Conservation (phyloP, 495 filamentous ascomycete genomes). For the Glonium stellatum region DNA sequence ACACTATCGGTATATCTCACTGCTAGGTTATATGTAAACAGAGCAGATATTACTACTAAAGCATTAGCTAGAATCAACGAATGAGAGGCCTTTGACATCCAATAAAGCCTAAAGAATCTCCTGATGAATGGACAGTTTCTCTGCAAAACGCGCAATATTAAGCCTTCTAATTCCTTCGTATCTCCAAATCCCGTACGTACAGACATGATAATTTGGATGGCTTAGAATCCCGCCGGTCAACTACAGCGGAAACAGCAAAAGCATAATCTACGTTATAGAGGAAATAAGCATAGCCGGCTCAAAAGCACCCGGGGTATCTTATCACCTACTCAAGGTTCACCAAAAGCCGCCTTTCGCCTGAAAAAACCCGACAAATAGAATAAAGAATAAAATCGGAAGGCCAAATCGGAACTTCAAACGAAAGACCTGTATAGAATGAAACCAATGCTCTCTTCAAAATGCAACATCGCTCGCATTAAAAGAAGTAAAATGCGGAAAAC, state of each 20-base stretch:
- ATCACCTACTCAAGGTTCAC: neutral
- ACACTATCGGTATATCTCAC: too few relatives aligned
- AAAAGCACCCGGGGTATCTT: neutral
- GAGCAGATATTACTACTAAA: too few relatives aligned
- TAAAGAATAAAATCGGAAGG: neutral
- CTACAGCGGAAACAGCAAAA: neutral
- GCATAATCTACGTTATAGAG: neutral
- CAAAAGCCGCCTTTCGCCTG: neutral
- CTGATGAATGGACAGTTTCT: too few relatives aligned
- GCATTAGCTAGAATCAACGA: too few relatives aligned
- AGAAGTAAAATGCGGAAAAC: neutral
- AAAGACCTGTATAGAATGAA: neutral
- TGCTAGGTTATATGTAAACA: too few relatives aligned
- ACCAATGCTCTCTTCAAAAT: conserved; percentile 1
- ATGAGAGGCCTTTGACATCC: too few relatives aligned
- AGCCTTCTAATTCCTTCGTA: neutral
- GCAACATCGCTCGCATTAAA: neutral
- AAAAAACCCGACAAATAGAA: neutral
- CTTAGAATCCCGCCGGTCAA: neutral
- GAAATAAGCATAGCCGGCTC: neutral
- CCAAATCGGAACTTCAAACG: too few relatives aligned
- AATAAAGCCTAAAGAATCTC: too few relatives aligned
- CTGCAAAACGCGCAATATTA: neutral
- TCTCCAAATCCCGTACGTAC: neutral
- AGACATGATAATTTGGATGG: neutral